Conservation (phyloP, 495 filamentous ascomycete genomes). For the Jackrogersella minutella region DNA sequence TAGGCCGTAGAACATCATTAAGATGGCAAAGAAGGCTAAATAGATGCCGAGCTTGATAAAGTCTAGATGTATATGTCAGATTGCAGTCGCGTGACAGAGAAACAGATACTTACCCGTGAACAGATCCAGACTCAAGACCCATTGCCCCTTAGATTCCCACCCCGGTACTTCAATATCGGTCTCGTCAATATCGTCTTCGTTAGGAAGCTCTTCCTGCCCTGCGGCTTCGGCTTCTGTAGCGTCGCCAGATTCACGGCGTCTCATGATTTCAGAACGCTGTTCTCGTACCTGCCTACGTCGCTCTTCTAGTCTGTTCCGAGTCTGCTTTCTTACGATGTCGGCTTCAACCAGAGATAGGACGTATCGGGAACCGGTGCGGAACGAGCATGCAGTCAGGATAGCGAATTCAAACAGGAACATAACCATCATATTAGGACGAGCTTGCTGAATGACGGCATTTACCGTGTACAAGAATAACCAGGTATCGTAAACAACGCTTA, state of each 20-base stretch:
- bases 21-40: constrained; percentile 88
- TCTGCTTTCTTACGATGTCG: constrained; percentile 74
- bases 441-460: constrained; percentile 80
- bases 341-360: constrained; percentile 80
- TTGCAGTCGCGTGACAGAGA: not conserved
- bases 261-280: constrained; percentile 69
- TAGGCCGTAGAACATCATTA: constrained; percentile 91
- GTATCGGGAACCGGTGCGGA: constrained; percentile 81
- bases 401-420: constrained; percentile 99
- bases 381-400: constrained; percentile 78
- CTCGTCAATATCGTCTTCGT: constrained; percentile 84
- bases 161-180: constrained; percentile 93
- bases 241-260: constrained; percentile 64
- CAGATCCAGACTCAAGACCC: constrained; percentile 89
- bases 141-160: constrained; percentile 96
- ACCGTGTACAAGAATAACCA: constrained; percentile 82
- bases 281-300: constrained; percentile 63
- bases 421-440: constrained; percentile 97
- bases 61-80: constrained; percentile 61
- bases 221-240: constrained; percentile 49
- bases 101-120: constrained; percentile 67
- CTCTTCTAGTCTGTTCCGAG: constrained; percentile 68
- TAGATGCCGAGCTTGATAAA: constrained; percentile 91
- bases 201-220: constrained; percentile 61
- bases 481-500: constrained; percentile 78